Conservation (phyloP, 371 early-diverging fungal genomes). For the Modicella reniformis region DNA sequence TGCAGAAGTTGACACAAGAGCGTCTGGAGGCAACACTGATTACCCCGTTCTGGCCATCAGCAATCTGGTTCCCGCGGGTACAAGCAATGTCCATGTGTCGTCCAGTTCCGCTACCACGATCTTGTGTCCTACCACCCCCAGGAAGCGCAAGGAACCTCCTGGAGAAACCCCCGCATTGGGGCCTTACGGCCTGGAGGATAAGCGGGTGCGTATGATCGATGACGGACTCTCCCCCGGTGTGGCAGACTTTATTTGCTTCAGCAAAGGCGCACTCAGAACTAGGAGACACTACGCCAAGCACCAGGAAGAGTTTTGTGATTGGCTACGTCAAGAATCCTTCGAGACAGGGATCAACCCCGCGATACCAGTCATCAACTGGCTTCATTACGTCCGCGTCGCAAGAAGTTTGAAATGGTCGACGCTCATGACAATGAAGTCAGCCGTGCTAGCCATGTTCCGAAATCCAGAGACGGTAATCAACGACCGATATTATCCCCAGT, state of each 20-base stretch:
- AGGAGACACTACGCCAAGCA: too few species aligned
- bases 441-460: conserved; percentile 2
- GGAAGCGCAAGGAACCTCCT: conserved; percentile 7
- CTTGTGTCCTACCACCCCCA: conserved; percentile 8
- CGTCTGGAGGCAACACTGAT: conserved; percentile 18
- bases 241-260: conserved; percentile 3
- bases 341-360: conserved; percentile 6
- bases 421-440: conserved; percentile 3
- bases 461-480: background rate
- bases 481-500: background rate
- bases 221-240: background rate
- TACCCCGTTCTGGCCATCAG: conserved; percentile 17
- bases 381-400: background rate
- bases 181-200: conserved; percentile 14
- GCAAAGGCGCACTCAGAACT: too few species aligned
- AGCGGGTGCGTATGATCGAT: background rate
- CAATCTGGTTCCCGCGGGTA: conserved; percentile 17
- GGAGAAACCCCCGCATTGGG: conserved; percentile 13
- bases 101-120: conserved; percentile 12
- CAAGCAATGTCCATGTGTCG: background rate
- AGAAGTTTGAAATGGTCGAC: conserved; percentile 12
- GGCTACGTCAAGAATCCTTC: conserved; percentile 4
- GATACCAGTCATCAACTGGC: conserved; percentile 14
- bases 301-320: too few species aligned
- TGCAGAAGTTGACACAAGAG: conserved; percentile 14